These are phyloP conservation scores for Neophaeococcomyces aloes DNA, from an alignment of 2,329 filamentous ascomycete species.

Conservation along the genomic window DNA sequence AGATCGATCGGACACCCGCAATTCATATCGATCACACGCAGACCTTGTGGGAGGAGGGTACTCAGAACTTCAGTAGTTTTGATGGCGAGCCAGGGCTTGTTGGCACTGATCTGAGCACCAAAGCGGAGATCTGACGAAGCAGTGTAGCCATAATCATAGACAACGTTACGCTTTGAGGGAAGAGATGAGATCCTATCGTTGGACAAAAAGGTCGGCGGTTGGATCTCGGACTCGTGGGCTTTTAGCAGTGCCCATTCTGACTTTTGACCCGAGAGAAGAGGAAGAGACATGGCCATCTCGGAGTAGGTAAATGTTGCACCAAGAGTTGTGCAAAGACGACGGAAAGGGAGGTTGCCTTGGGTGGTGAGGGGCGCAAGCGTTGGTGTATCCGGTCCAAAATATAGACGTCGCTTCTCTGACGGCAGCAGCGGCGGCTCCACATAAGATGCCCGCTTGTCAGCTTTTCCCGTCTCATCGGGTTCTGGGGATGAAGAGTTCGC, in stretches of 20 bases:
- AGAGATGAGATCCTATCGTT: conserved; percentile 24
- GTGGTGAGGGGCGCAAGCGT: conserved; percentile 91
- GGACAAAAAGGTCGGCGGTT: conserved; percentile 57
- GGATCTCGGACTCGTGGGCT: conserved; percentile 72
- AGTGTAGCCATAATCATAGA: conserved; percentile 65
- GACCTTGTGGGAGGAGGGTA: conserved; percentile 58
- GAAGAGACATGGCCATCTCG: conserved; percentile 92
- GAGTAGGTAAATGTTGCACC: conserved; percentile 93
- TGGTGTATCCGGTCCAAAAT: conserved; percentile 89
- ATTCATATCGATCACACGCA: conserved; percentile 89
- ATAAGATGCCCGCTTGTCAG: conserved; percentile 69
- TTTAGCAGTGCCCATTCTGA: conserved; percentile 92
- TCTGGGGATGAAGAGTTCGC: conserved; percentile 22
- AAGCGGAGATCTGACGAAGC: conserved; percentile 76
- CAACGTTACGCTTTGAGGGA: conserved; percentile 38
- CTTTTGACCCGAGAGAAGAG: conserved; percentile 79
- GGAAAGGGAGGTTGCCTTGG: conserved; percentile 91
- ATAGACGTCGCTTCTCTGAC: conserved; percentile 86
- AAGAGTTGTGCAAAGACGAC: conserved; percentile 76
- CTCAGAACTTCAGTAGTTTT: conserved; percentile 79
- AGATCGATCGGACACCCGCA: conserved; percentile 96
- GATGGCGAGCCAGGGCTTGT: conserved; percentile 80
- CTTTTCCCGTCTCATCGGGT: conserved; percentile 32
- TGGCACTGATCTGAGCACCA: conserved; percentile 83
- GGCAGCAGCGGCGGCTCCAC: conserved; percentile 78